Evolutionary conservation across 768 basidiomycete species (phyloP).

Genomic region (Naganishia randhawae): DNA sequence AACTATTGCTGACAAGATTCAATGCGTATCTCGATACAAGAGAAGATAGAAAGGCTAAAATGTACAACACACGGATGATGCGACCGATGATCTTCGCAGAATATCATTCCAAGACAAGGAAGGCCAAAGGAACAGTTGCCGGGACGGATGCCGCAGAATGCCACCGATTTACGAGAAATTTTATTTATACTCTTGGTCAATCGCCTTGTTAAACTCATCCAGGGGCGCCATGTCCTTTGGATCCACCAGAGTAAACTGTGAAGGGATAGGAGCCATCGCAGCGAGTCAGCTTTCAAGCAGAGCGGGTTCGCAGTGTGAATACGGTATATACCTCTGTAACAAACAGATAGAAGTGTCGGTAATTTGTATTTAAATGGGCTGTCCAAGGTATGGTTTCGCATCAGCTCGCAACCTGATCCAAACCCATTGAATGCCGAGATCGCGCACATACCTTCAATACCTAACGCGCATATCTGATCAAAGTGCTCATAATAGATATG

Average conservation of each 20-base stretch:
- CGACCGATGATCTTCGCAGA: neutral
- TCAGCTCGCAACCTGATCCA: neutral
- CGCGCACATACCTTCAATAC: conserved; percentile 96
- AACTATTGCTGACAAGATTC: too few relatives aligned
- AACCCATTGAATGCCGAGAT: conserved; percentile 31
- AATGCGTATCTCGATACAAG: neutral
- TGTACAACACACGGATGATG: neutral
- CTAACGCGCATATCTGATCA: conserved; percentile 95
- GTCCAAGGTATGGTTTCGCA: too few relatives aligned
- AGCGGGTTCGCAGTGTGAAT: too few relatives aligned
- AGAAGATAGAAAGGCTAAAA: neutral
- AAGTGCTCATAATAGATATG: conserved; percentile 99
- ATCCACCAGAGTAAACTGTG: conserved; percentile 59
- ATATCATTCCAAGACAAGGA: neutral
- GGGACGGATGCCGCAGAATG: too few relatives aligned
- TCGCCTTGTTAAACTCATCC: conserved; percentile 74
- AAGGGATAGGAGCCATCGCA: too few relatives aligned
- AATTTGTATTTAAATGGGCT: conserved; percentile 98
- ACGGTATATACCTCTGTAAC: conserved; percentile 72
- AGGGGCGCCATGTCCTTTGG: conserved; percentile 66
- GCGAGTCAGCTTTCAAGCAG: too few relatives aligned
- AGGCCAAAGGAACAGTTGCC: neutral
- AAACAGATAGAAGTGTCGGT: conserved; percentile 95
- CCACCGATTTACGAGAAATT: neutral
- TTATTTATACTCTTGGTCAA: conserved; percentile 54